Base-by-base conservation (phyloP, 345 rosid species). In the Cochlearia excelsa region DNA sequence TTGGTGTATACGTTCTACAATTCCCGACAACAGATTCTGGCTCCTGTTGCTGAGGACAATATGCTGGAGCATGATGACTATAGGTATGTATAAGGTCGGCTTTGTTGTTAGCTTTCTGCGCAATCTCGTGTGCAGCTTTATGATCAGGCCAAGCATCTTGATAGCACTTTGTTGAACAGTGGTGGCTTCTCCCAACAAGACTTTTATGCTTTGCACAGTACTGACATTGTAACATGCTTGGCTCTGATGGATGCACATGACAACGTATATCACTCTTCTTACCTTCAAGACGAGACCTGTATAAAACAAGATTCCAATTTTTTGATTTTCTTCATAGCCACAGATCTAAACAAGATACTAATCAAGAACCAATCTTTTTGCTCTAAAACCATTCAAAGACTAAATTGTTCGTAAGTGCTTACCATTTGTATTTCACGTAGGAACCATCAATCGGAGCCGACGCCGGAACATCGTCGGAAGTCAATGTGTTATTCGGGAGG, bases 101-200 rank as follows among this genome's bases (percentile, higher is more conserved):
- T 27, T 46, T 3, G 8, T 47, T 5, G 3, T 0, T 3, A 1
- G 3, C 35, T 33, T 33, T 9, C 1, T 28, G 8, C 9, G 51
- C 16, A 30, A n/a, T 5, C 35, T 86, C 89, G 63, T 86, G 93
- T 52, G 81, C 61, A 52, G 63, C 77, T 29, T 83, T 84, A 57
- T 83, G 93, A 75, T 80, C 83, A 72, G 80, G 82, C 93, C 93
- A 86, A 58, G 89, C 84, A 75, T 86, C 89, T 3, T 79, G 77
- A 74, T 78, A 86, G 66, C 89, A 86, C 71, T 80, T 81, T 4
- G 85, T 65, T 8, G 93, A 79, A 73, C 93, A 86, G 61, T 86
- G 93, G 67, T 86, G 81, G 72, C 93, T 86, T 64, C 77, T 81
- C 41, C 80, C 73, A 26, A 72, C 75, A 6, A 86, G 89, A 60